Base-by-base conservation (phyloP, 2,329 filamentous ascomycete genomes). In the Calonectria leucothoes region DNA sequence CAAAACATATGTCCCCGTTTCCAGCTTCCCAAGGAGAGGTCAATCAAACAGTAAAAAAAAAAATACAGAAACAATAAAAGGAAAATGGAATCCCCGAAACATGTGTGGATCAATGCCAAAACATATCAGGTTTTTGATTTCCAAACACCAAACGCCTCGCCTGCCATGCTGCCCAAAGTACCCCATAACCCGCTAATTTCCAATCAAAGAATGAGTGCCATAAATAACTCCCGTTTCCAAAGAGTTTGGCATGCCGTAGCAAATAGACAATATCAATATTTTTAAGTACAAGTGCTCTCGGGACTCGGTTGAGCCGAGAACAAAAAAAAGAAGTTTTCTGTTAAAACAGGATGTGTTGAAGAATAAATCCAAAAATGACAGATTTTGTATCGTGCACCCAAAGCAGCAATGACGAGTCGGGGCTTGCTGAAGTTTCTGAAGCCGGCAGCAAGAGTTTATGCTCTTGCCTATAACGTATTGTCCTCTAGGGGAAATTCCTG, bases 271-370 rank as follows among this genome's bases (percentile, higher is more conserved):
- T 70, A 33, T 27, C 67, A 67, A 66, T 48, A 64, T 51, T 35
- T 52, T 29, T 27, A 52, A 57, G 35, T 66, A 63, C 33, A 69
- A 23, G n/a, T 42, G 52, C 33, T 31, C 33, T 55, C 33, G 57
- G 45, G 45, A 10, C 39, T n/a, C 10, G 42, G 25, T 29, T n/a
- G 49, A 42, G 11, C 49, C 45, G 33, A 70, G 33, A 55, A 31
- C 55, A 67, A 71, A 67, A 48, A 57, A 59, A 33, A 71, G 52
- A 70, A n/a, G 42, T 65, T 20, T n/a, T 39, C 68, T 31, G 77
- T 66, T 75, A 79, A 74, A 78, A 70, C 78, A 71, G 78, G 55
- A 51, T 69, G 31, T 66, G 63, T 39, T 65, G 72, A 72, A 75
- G 69, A 69, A 51, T n/a, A 70, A 31, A n/a, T 55, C 27, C 49